phyloP scores from a whole-genome alignment of 345 rosid species.

The Hevea brasiliensis region DNA sequence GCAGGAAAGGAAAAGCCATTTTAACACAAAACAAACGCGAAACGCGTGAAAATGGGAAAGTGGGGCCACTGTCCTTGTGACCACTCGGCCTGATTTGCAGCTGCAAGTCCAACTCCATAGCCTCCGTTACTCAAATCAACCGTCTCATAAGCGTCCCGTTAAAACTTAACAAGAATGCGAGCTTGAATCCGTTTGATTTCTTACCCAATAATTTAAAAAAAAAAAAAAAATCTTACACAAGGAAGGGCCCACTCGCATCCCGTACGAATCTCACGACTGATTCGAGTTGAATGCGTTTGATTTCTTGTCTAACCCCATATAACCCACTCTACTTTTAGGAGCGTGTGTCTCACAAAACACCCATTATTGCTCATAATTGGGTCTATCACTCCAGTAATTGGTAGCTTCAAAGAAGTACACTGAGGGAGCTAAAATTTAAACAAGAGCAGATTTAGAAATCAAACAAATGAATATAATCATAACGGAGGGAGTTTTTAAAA shows the following conservation, averaged over 20 bases:
- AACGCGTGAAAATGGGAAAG: conserved; percentile 34
- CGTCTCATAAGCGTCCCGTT: conserved; percentile 1
- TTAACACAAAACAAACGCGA: conserved; percentile 39
- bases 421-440: no score
- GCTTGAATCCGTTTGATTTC: no score
- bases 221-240: conserved; percentile 41
- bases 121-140: conserved; percentile 18
- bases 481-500: no score
- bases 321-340: conserved; percentile 7
- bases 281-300: conserved; percentile 42
- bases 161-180: conserved; percentile 30
- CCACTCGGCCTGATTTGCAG: conserved; percentile 37
- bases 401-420: no score
- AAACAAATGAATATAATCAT: no score
- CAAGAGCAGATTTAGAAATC: no score
- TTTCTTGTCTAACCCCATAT: conserved; percentile 11
- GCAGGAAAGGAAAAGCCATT: conserved; percentile 50
- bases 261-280: conserved; percentile 70
- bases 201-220: no score
- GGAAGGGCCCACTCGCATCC: conserved; percentile 54
- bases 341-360: conserved; percentile 25
- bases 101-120: conserved; percentile 41
- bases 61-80: conserved; percentile 43
- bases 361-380: no score
- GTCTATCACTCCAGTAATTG: no score